phyloP scores from a whole-genome alignment of 2,329 filamentous ascomycete species.

The Penicillium sp. region DNA sequence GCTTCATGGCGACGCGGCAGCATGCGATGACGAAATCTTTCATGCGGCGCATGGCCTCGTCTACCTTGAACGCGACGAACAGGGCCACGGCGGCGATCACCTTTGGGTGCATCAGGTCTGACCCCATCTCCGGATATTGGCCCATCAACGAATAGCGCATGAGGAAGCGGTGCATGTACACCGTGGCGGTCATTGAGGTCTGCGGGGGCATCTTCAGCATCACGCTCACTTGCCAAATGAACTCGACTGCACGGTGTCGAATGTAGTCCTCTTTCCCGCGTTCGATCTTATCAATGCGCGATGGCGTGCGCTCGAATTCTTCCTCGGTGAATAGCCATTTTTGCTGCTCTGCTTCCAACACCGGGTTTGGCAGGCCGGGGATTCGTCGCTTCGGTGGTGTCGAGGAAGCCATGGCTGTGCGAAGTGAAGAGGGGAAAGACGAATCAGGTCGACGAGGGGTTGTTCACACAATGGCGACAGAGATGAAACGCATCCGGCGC shows the following conservation, averaged over 20 bases:
- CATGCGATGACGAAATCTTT: constrained; percentile 92
- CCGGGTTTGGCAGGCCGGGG: constrained; percentile 45
- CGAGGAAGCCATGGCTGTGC: constrained; percentile 24
- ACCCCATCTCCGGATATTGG: constrained; percentile 62
- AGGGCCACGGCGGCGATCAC: constrained; percentile 88
- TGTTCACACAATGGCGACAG: not conserved
- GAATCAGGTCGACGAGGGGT: not conserved
- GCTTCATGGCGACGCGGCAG: constrained; percentile 92
- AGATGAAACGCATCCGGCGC: constrained; percentile 22
- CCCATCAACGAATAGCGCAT: constrained; percentile 77
- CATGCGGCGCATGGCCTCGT: constrained; percentile 95
- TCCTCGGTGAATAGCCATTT: constrained; percentile 91
- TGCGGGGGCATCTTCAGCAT: constrained; percentile 30
- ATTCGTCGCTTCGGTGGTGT: constrained; percentile 29
- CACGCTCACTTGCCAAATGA: constrained; percentile 87
- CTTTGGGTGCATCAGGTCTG: constrained; percentile 78
- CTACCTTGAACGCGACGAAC: constrained; percentile 94
- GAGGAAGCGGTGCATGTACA: constrained; percentile 94
- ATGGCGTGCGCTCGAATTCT: constrained; percentile 79
- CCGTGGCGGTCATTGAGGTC: constrained; percentile 85
- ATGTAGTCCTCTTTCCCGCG: constrained; percentile 74
- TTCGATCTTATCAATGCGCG: constrained; percentile 76
- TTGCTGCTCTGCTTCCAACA: constrained; percentile 56
- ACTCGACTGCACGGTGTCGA: constrained; percentile 90
- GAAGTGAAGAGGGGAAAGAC: not conserved